Evolutionary conservation across 805 yeast species (phyloP).

Genomic region (Metschnikowia gelsemii): DNA sequence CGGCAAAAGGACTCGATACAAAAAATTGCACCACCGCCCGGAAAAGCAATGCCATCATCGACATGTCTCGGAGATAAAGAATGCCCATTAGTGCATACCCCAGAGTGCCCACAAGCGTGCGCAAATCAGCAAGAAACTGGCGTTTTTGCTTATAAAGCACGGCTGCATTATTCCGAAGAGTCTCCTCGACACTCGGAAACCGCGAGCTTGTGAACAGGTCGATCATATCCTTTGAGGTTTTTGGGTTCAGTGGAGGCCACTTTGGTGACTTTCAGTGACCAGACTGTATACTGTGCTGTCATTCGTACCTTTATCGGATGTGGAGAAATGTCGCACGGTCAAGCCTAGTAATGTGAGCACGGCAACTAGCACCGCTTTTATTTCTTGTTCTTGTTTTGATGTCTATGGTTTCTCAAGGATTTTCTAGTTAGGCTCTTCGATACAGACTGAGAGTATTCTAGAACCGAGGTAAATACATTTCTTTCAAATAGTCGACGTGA

Average conservation of each 20-base stretch:
- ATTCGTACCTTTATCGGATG: not conserved
- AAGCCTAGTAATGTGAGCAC: too few relatives aligned
- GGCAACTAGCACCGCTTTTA: not conserved
- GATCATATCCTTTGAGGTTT: conserved; percentile 8
- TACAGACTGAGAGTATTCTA: too few relatives aligned
- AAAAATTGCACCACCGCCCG: conserved; percentile 31
- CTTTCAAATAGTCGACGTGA: too few relatives aligned
- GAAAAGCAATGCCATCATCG: conserved; percentile 30
- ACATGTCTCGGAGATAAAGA: conserved; percentile 43
- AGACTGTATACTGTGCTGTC: too few relatives aligned
- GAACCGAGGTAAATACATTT: too few relatives aligned
- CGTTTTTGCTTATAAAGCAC: conserved; percentile 44
- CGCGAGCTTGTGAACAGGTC: conserved; percentile 28
- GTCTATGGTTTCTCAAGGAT: not conserved
- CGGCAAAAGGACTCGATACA: conserved; percentile 31
- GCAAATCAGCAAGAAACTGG: conserved; percentile 37
- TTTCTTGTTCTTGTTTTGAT: not conserved
- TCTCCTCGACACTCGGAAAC: conserved; percentile 40
- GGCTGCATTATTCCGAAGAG: conserved; percentile 39
- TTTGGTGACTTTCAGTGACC: too few relatives aligned
- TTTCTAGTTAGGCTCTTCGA: too few relatives aligned
- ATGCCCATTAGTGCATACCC: conserved; percentile 39
- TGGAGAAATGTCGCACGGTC: conserved; percentile 1
- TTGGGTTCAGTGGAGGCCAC: too few relatives aligned
- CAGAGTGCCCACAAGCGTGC: conserved; percentile 31